Base-by-base conservation (phyloP, 2,329 filamentous ascomycete species). In the Aspergillus quadrilineatus region DNA sequence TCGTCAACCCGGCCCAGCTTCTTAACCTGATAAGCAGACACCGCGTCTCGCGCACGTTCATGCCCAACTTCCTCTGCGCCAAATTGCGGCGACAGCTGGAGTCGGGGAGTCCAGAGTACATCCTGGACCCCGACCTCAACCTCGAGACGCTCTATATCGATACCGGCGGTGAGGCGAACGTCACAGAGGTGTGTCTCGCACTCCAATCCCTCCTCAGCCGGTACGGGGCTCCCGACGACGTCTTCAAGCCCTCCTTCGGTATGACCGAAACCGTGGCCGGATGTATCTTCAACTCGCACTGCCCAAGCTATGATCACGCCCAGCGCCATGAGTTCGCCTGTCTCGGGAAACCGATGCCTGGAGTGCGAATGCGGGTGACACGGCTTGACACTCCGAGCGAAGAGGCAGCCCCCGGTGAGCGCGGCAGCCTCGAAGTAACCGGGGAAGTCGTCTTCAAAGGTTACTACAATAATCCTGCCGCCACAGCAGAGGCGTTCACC, bases 391-490 rank as follows among this genome's bases (percentile, higher is more conserved):
- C 6, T 7, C n/a, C 15, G 6, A 22, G 2, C 15, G 39, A 17
- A n/a, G 6, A 14, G 1, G n/a, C n/a, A 7, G 6, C 6, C 6
- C n/a, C n/a, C 6, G 39, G 39, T 42, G 39, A 17, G n/a, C n/a
- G 14, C 14, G 39, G 39, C 2, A 22, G n/a, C 15, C 39, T 42
- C 4, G 39, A 42, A 10, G 6, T 42, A 4, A 6, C 4, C 9
- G 69, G 69, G 0, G 47, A 56, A 7, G 54, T 67, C 9, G 57
- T 72, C 3, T 70, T 70, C 48, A 50, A 55, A 26, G 42, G 51
- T 9, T 74, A 74, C 57, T 71, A 63, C 63, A 72, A 73, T 52
- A 68, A 73, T 44, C 29, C 55, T 0, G 17, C 50, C 9, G 68
- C 69, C 2, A 72, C 67, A 1, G 52, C 39, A 14, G 57, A 64